Conservation (phyloP, 1,284 basidiomycete species). For the Termitomyces sp. region DNA sequence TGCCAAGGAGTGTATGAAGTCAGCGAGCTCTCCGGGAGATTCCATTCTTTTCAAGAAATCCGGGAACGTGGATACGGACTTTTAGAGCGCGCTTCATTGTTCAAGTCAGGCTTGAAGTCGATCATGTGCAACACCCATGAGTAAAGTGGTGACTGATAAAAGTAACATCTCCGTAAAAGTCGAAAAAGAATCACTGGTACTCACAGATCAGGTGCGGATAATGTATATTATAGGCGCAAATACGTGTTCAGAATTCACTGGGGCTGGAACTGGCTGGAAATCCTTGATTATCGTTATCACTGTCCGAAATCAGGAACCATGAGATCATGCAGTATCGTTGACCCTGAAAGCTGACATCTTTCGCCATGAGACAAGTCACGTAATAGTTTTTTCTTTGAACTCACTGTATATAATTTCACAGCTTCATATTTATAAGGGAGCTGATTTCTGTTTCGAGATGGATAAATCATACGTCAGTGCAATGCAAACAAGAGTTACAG, state of each 20-base stretch:
- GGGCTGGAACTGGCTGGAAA: not conserved
- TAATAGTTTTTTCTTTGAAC: no score
- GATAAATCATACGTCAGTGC: not conserved
- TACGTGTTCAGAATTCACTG: not conserved
- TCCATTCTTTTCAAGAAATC: constrained; percentile 15
- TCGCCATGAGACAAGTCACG: no score
- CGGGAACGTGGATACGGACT: constrained; percentile 7
- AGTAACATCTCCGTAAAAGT: not conserved
- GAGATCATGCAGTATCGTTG: not conserved
- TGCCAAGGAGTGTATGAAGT: constrained; percentile 14
- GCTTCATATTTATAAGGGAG: no score
- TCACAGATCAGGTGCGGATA: not conserved
- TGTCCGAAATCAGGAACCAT: not conserved
- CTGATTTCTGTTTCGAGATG: not conserved
- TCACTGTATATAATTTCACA: no score
- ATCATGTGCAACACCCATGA: constrained; percentile 1
- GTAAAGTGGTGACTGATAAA: not conserved
- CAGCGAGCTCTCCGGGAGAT: constrained; percentile 27
- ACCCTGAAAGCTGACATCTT: not conserved
- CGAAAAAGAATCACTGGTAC: not conserved
- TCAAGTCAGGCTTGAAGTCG: no score
- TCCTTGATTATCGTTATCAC: constrained; percentile 4
- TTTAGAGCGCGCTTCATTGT: constrained; percentile 1
- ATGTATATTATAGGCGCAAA: not conserved
- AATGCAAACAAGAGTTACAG: no score